Conservation (phyloP, 2,329 filamentous ascomycete genomes). For the Fusarium sp. region DNA sequence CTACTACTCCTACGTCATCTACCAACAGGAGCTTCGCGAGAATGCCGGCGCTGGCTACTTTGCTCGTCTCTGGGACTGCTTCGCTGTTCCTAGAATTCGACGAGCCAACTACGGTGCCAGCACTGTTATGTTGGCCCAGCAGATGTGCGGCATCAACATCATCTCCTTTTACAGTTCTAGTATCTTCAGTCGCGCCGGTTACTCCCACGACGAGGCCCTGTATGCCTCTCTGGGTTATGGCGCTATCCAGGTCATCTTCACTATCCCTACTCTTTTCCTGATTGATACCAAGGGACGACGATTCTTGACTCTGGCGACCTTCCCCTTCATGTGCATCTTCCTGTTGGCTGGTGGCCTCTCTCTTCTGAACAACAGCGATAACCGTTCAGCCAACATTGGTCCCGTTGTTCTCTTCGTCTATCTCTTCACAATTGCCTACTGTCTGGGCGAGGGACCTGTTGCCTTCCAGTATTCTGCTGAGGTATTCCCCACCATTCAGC, state of each 20-base stretch:
- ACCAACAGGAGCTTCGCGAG: slow-evolving; percentile 57
- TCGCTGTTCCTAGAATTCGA: slow-evolving; percentile 76
- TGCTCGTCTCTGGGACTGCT: slow-evolving; percentile 69
- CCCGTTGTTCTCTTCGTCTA: slow-evolving; percentile 66
- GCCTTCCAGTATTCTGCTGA: slow-evolving; percentile 74
- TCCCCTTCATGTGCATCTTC: slow-evolving; percentile 32
- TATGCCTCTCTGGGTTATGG: slow-evolving; percentile 29
- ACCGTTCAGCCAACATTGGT: slow-evolving; percentile 3
- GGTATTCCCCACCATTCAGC: slow-evolving; percentile 73
- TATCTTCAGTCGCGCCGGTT: slow-evolving; percentile 16
- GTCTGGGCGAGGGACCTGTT: slow-evolving; percentile 73
- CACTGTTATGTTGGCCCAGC: slow-evolving; percentile 83
- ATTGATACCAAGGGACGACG: slow-evolving; percentile 33
- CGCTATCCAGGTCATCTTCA: slow-evolving; percentile 29
- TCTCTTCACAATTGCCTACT: slow-evolving; percentile 74
- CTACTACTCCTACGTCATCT: slow-evolving; percentile 65
- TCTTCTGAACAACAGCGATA: not conserved
- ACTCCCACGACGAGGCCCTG: slow-evolving; percentile 7
- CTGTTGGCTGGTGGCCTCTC: slow-evolving; percentile 13
- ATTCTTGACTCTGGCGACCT: slow-evolving; percentile 19
- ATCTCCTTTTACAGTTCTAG: slow-evolving; percentile 35
- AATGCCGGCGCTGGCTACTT: slow-evolving; percentile 57
- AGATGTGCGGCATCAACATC: slow-evolving; percentile 76
- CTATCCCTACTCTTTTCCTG: slow-evolving; percentile 31
- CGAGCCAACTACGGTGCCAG: slow-evolving; percentile 81